Percentiles rank a stretch among this genome's conserved stretches.
These are phyloP conservation scores for Alopecurus myosuroides DNA, from an alignment of 176 grass and related monocot species.

Conservation along the genomic window DNA sequence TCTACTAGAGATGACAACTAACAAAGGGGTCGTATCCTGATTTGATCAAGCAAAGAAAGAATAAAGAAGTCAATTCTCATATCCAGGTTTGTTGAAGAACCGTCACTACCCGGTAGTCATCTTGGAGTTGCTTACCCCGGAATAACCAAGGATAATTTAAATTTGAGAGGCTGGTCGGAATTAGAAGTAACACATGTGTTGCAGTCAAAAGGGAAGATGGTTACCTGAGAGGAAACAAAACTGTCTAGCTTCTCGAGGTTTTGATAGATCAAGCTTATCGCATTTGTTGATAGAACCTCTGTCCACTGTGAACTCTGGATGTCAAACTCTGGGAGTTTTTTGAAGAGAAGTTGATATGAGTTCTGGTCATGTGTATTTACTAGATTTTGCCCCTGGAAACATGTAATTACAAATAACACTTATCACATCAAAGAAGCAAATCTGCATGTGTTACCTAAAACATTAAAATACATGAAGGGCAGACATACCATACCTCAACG, in stretches of 20 bases:
- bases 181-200: background rate
- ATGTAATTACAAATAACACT: background rate
- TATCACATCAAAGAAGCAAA: background rate
- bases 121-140: background rate
- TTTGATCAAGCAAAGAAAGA: background rate
- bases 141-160: background rate
- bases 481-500: slow-evolving; percentile 42
- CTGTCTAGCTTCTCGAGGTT: slow-evolving; percentile 68
- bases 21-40: background rate
- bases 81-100: background rate
- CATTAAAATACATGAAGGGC: slow-evolving; percentile 11
- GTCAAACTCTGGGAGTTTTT: slow-evolving; percentile 58
- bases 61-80: background rate
- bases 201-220: background rate
- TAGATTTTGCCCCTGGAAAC: background rate
- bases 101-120: background rate
- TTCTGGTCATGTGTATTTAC: background rate
- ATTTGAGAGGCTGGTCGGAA: background rate
- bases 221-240: slow-evolving; percentile 63
- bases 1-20: background rate
- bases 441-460: background rate
- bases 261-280: slow-evolving; percentile 67
- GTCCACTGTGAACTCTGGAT: slow-evolving; percentile 57
- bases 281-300: slow-evolving; percentile 47
- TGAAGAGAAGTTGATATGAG: slow-evolving; percentile 29